These are phyloP conservation scores for Lepiota subincarnata DNA, from an alignment of 768 basidiomycete species.

Conservation along the genomic window DNA sequence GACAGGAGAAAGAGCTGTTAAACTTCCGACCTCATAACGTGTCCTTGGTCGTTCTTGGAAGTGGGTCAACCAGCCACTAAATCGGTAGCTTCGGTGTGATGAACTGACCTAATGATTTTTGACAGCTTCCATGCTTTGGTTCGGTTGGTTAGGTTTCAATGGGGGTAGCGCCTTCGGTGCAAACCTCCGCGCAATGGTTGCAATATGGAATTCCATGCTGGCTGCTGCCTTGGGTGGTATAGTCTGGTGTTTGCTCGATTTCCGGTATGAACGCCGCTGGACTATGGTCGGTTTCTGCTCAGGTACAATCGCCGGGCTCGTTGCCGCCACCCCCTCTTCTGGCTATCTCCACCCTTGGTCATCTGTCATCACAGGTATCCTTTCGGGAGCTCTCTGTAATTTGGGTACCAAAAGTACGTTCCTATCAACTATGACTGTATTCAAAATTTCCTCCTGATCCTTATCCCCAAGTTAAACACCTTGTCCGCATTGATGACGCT, in stretches of 20 bases:
- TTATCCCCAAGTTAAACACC: slow-evolving; percentile 52
- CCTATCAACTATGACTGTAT: neutral
- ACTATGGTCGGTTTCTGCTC: slow-evolving; percentile 91
- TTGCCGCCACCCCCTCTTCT: slow-evolving; percentile 85
- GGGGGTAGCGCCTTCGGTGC: slow-evolving; percentile 87
- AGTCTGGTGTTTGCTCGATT: slow-evolving; percentile 82
- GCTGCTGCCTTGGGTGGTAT: slow-evolving; percentile 78
- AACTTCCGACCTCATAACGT: slow-evolving; percentile 91
- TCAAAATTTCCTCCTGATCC: neutral
- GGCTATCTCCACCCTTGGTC: slow-evolving; percentile 80
- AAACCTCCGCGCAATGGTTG: slow-evolving; percentile 81
- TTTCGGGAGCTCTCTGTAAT: slow-evolving; percentile 73
- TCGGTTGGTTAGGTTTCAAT: slow-evolving; percentile 90
- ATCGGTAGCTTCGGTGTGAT: neutral
- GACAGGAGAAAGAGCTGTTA: slow-evolving; percentile 64
- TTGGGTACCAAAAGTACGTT: slow-evolving; percentile 76
- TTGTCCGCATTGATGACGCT: slow-evolving; percentile 77
- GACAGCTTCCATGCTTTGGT: slow-evolving; percentile 73
- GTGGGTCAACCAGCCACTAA: slow-evolving; percentile 22
- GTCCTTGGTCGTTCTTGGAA: slow-evolving; percentile 77
- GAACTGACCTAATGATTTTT: neutral
- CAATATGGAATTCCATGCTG: slow-evolving; percentile 87
- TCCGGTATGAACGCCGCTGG: slow-evolving; percentile 73
- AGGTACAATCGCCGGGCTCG: slow-evolving; percentile 87
- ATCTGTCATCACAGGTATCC: slow-evolving; percentile 68